Evolutionary conservation across 2,329 filamentous ascomycete genomes (phyloP), one percentile per base, ranked within the genome.

Genomic region (Nemania sp.): DNA sequence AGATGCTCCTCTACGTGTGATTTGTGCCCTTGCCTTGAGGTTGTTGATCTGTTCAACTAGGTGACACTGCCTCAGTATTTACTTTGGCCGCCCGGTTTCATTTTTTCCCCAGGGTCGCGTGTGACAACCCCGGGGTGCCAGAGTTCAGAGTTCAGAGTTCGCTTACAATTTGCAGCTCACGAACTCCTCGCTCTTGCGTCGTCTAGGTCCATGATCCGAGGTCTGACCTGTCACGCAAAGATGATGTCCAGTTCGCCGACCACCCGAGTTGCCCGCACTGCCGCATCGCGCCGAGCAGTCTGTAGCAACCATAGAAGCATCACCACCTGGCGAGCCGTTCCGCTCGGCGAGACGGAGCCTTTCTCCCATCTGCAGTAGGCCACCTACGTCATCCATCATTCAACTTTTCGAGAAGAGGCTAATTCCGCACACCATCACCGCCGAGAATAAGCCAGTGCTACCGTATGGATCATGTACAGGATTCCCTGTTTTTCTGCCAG

Each of bases 31-130:
- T 51, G n/a, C 51, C 27, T 29, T n/a, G 43, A 64, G 51, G 38
- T 24, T 27, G 27, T 20, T n/a, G 32, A 20, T 26, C 24, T 27
- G 6, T 51, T 24, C 55, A 61, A 11, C 26, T n/a, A 26, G 52
- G 64, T 64, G 51, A 56, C 63, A 61, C 55, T 43, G 22, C 57
- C 22, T 47, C n/a, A 26, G 26, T 52, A 62, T 66, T 27, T 27
- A 22, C 41, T 55, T 60, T 41, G 32, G 47, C 49, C n/a, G 10
- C 32, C 45, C 15, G 41, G 59, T 63, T 53, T 66, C 59, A 49
- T 32, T 22, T 55, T 24, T 15, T 38, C 13, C 26, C n/a, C 54
- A 45, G 29, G 53, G 32, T 32, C 64, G 47, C 43, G 68, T 70
- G 57, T 53, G 38, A 68, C 60, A 18, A 10, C 41, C 18, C 47